Evolutionary conservation across 331 rosid genomes (phyloP), one percentile per base, ranked within the genome.

Genomic region (Quercus phellos): DNA sequence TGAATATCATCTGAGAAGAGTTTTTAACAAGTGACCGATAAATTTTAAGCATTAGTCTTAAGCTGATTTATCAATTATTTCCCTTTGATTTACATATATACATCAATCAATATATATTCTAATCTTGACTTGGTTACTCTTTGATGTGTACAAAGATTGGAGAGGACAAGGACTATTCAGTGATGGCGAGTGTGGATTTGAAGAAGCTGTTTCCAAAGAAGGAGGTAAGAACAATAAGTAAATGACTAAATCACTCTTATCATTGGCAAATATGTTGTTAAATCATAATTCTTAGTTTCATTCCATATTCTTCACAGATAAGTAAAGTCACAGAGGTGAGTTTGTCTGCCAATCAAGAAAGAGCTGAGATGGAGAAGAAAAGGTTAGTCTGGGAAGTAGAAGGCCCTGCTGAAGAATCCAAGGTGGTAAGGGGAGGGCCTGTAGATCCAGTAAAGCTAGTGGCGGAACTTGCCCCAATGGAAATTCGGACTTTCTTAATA

Each of bases 301-400:
- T 29, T 38, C 13, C 35, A 7, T 7, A 58, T 51, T n/a, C 6
- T 75, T 81, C 81, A 79, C 93, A 94, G 97, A 86, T 94, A 42
- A 77, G 77, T 80, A 77, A 83, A 81, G 90, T 82, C 70, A 85
- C 87, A 14, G 98, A 94, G 84, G 89, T 79, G 96, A 94, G 84
- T 79, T 85, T 94, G 67, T 92, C 98, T 30, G 98, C 92, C 18
- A 94, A 94, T 81, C 98, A 90, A 89, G 91, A 90, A 79, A 90
- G 94, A 79, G 74, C 74, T 75, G 93, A 83, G 79, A 92, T 92
- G 94, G 98, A 92, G 89, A 88, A 84, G 89, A 94, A 78, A 81
- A 85, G 77, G 67, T 80, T 90, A 16, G 79, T 74, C 30, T 92
- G 98, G 98, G 86, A 88, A 74, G 92, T 88, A 19, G 92, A 80